Conservation (phyloP, 31 red algal species). For the Asparagopsis taxiformis region DNA sequence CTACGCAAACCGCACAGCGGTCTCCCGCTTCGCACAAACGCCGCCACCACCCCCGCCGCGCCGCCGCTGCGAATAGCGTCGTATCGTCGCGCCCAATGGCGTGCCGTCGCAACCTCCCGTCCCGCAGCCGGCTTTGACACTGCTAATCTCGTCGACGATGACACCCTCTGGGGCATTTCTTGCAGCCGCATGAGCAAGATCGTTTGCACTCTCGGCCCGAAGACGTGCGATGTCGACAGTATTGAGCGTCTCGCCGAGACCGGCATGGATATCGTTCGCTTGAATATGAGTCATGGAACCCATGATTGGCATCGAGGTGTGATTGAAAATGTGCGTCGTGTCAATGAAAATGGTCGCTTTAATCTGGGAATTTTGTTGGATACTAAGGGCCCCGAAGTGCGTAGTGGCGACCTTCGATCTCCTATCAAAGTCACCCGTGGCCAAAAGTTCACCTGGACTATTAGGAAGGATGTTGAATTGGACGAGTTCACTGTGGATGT, state of each 20-base stretch:
- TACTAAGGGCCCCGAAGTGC: conserved; percentile 98
- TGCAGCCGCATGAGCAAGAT: conserved; percentile 82
- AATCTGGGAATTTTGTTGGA: conserved; percentile 92
- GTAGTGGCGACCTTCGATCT: conserved; percentile 86
- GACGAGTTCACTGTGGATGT: conserved; percentile 80
- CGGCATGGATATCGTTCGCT: conserved; percentile 91
- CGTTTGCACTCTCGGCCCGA: conserved; percentile 98
- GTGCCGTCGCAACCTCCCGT: too few relatives aligned
- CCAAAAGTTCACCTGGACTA: conserved; percentile 63
- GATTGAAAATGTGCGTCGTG: conserved; percentile 67
- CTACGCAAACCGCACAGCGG: too few relatives aligned
- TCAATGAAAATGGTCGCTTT: conserved; percentile 62
- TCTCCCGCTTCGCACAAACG: too few relatives aligned
- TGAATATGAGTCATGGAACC: conserved; percentile 98
- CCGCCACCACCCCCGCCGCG: too few relatives aligned
- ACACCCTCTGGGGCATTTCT: conserved; percentile 34
- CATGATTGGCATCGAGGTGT: conserved; percentile 88
- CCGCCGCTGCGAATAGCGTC: too few relatives aligned
- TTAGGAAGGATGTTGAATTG: conserved; percentile 62
- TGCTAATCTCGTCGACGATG: conserved; percentile 15
- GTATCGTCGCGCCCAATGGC: too few relatives aligned
- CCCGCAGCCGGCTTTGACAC: background rate
- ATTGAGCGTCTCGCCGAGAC: conserved; percentile 76
- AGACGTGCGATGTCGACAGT: conserved; percentile 76
- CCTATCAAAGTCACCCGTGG: conserved; percentile 85